phyloP scores from a whole-genome alignment of 2,329 filamentous ascomycete genomes.

The Fusarium sp. region DNA sequence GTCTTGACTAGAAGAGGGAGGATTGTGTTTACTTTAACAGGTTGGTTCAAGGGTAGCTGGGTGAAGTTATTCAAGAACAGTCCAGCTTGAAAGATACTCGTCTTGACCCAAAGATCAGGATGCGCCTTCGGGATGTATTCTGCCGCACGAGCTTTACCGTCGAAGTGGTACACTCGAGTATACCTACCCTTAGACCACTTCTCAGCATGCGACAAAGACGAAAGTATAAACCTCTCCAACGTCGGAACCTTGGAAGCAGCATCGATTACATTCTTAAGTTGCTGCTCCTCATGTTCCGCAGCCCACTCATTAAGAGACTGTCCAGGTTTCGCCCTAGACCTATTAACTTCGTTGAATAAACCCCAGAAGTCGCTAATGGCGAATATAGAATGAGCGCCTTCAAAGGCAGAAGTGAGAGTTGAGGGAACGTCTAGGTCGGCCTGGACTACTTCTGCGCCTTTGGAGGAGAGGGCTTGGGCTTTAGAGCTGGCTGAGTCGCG shows the following conservation, averaged over 20 bases:
- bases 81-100: conserved; percentile 35
- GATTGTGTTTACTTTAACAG: conserved; percentile 14
- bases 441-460: conserved; percentile 17
- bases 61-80: conserved; percentile 36
- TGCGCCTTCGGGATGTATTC: conserved; percentile 42
- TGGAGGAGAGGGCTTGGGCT: conserved; percentile 10
- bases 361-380: conserved; percentile 48
- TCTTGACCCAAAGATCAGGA: conserved; percentile 40
- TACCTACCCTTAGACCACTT: conserved; percentile 57
- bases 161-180: conserved; percentile 55
- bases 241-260: conserved; percentile 48
- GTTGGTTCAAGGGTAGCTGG: neutral
- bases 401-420: neutral
- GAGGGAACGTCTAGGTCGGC: conserved; percentile 14
- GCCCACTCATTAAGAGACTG: conserved; percentile 36
- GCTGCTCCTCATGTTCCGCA: conserved; percentile 50
- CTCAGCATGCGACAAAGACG: conserved; percentile 50
- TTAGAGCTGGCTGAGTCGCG: conserved; percentile 23
- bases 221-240: conserved; percentile 55
- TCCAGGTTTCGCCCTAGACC: conserved; percentile 18
- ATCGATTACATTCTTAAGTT: conserved; percentile 53
- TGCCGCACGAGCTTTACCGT: conserved; percentile 53
- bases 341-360: conserved; percentile 18
- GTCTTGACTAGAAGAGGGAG: too few relatives aligned
- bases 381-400: conserved; percentile 40